Base-by-base conservation (phyloP, 2,329 filamentous ascomycete genomes). In the Exophiala calicioides region DNA sequence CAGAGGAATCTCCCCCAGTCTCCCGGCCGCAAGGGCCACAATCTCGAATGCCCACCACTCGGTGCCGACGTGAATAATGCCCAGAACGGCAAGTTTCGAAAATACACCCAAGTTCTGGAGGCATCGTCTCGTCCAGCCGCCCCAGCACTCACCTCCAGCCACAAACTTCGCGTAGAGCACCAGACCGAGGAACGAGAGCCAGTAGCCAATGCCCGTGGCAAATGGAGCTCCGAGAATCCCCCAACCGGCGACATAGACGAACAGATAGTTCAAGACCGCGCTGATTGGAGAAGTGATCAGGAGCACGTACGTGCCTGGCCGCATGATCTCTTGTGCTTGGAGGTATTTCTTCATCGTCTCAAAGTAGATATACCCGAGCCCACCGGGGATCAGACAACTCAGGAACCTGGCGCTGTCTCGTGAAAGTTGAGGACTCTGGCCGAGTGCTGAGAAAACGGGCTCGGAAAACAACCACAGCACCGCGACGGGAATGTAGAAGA, bases 41-140 rank as follows among this genome's bases (percentile, higher is more conserved):
- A 94, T 91, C 67, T 94, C 89, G 59, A 95, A 95, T 0, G 89
- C 90, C 89, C 89, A 94, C 89, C 88, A 95, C 67, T 95, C 90
- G 0, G 88, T 93, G 3, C 88, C 90, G 4, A 95, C 86, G 55
- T 94, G 89, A 3, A 94, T 69, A 31, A 94, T 75, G 0, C 89
- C 90, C 0, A 94, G 72, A 10, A 85, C 67, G 0, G 89, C 87
- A 3, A 95, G 79, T 7, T 82, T 80, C 1, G 86, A 76, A 63
- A 95, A 95, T 0, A 82, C 81, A 12, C 78, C 69, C 12, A 86
- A 73, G 58, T 90, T 86, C 1, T 77, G 71, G n/a, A 86, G 62
- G 2, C 84, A 85, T 36, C 76, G 77, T 3, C 75, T 73, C 5
- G 79, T 79, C 65, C 82, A 82, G 0, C 89, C 89, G 34, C 85